These are phyloP conservation scores for Mycena chlorophos DNA, from an alignment of 768 basidiomycete genomes.

Conservation along the genomic window DNA sequence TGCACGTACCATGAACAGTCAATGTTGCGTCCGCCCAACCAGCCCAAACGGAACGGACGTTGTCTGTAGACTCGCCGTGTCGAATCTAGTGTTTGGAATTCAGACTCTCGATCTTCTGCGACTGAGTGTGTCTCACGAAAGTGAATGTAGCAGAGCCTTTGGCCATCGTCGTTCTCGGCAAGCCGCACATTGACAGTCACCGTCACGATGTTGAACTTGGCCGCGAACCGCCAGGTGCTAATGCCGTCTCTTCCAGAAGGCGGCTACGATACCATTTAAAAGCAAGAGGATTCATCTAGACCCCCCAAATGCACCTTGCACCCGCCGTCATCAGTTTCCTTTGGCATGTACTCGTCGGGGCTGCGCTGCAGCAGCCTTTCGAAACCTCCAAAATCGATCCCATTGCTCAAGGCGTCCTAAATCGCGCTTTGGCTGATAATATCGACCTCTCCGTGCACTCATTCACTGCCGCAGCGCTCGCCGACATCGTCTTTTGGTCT, in stretches of 20 bases:
- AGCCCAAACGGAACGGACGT: conserved; percentile 67
- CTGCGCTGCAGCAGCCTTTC: background rate
- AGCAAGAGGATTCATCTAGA: too few species aligned
- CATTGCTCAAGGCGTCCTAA: conserved; percentile 1
- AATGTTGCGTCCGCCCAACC: conserved; percentile 75
- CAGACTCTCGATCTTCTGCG: background rate
- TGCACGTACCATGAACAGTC: conserved; percentile 63
- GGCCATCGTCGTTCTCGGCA: conserved; percentile 28
- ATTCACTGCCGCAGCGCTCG: conserved; percentile 11
- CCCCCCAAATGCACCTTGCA: too few species aligned
- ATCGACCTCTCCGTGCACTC: conserved; percentile 4
- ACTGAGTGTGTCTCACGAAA: conserved; percentile 31
- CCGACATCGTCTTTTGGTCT: conserved; percentile 13
- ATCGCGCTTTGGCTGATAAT: conserved; percentile 10
- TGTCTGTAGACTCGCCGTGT: conserved; percentile 79
- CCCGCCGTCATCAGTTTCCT: background rate
- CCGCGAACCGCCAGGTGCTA: too few species aligned
- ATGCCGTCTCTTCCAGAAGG: too few species aligned
- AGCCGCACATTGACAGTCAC: background rate
- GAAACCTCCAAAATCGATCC: conserved; percentile 9
- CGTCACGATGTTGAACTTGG: background rate
- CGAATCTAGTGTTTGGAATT: conserved; percentile 48
- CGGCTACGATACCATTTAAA: too few species aligned
- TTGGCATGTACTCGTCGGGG: background rate
- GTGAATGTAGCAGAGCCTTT: conserved; percentile 28